Evolutionary conservation across 2,329 filamentous ascomycete species (phyloP).

Genomic region (Mariannaea elegans): DNA sequence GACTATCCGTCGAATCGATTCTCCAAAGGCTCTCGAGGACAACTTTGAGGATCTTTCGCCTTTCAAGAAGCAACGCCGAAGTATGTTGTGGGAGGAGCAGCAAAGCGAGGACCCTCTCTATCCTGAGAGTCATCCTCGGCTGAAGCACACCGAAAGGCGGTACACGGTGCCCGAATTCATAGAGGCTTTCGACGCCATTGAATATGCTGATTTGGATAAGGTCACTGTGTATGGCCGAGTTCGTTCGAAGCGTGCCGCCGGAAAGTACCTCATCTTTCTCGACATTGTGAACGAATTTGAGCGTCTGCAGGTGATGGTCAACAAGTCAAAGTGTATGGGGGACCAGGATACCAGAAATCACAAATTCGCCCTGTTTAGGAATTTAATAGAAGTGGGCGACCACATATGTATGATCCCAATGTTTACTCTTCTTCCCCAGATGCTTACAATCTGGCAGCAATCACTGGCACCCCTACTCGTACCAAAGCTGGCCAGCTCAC

Average conservation of each 20-base stretch:
- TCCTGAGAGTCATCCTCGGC: slow-evolving; percentile 47
- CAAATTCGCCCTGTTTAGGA: slow-evolving; percentile 68
- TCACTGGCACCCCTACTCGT: slow-evolving; percentile 74
- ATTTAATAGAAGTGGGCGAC: slow-evolving; percentile 81
- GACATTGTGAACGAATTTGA: slow-evolving; percentile 79
- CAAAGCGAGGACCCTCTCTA: slow-evolving; percentile 48
- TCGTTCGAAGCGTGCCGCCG: slow-evolving; percentile 72
- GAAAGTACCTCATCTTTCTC: slow-evolving; percentile 85
- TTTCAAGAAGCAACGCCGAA: slow-evolving; percentile 49
- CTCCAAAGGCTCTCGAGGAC: slow-evolving; percentile 29
- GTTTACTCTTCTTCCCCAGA: slow-evolving; percentile 28
- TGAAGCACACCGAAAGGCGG: slow-evolving; percentile 38
- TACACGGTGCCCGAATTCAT: slow-evolving; percentile 49
- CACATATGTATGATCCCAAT: slow-evolving; percentile 73
- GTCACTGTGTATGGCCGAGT: slow-evolving; percentile 69
- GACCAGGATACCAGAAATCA: slow-evolving; percentile 46
- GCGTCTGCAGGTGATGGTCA: slow-evolving; percentile 80
- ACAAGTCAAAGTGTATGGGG: slow-evolving; percentile 61
- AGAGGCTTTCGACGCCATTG: slow-evolving; percentile 39
- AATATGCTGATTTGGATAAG: slow-evolving; percentile 36
- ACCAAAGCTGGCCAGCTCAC: slow-evolving; percentile 81
- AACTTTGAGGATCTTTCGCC: slow-evolving; percentile 42
- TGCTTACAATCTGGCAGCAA: slow-evolving; percentile 57
- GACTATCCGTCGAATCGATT: slow-evolving; percentile 9
- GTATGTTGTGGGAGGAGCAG: slow-evolving; percentile 44